Percentiles rank a stretch among this genome's conserved stretches.
Conservation (phyloP, 768 basidiomycete species). For the Butyriboletus loyo region DNA sequence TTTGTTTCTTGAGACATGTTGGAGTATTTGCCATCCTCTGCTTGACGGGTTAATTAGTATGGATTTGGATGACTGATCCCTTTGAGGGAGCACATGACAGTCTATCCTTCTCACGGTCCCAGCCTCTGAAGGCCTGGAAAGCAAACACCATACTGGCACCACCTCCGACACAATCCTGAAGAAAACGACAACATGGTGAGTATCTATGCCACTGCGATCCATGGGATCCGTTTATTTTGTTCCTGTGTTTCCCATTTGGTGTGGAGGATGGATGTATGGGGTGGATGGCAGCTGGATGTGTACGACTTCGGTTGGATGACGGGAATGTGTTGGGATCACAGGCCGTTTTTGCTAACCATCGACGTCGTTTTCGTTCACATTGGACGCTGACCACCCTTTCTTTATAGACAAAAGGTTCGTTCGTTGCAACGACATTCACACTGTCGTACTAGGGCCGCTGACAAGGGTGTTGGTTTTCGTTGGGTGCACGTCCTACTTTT, state of each 20-base stretch:
- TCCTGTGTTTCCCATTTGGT: background rate
- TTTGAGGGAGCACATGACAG: conserved; percentile 8
- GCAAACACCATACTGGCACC: conserved; percentile 6
- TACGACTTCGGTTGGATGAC: conserved; percentile 33
- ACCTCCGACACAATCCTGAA: conserved; percentile 29
- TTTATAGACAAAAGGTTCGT: conserved; percentile 81
- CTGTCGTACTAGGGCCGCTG: conserved; percentile 9
- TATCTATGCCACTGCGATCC: conserved; percentile 19
- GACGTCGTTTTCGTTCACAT: background rate
- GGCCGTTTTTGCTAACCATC: background rate
- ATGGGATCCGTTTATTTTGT: conserved; percentile 3
- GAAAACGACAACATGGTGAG: conserved; percentile 47
- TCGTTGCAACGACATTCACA: background rate
- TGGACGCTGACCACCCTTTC: conserved; percentile 21
- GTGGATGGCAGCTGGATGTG: conserved; percentile 20
- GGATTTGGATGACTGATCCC: too few species aligned
- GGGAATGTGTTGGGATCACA: background rate
- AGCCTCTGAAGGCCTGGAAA: conserved; percentile 8
- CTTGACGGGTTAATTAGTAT: too few species aligned
- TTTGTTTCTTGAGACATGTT: too few species aligned
- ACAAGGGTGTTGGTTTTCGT: background rate
- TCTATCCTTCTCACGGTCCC: conserved; percentile 19
- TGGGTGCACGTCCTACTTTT: background rate
- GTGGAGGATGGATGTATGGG: conserved; percentile 20
- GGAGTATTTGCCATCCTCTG: too few species aligned